phyloP scores from a whole-genome alignment of 305 asterid species.

The Solanum hybrid region DNA sequence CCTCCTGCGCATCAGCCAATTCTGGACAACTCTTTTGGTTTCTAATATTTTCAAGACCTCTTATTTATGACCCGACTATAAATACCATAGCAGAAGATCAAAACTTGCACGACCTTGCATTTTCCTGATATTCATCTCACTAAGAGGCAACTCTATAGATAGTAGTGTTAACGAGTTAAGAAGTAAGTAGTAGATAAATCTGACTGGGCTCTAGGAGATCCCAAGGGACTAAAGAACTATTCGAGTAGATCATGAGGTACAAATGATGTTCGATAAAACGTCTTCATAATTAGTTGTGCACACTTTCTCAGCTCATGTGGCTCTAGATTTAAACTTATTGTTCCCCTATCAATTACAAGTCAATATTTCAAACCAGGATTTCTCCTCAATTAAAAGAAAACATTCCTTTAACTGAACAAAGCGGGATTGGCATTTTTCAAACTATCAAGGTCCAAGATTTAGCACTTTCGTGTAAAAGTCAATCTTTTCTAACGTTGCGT shows the following conservation, averaged over 20 bases:
- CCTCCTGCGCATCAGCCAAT: background rate
- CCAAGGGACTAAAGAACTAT: background rate
- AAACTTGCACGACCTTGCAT: background rate
- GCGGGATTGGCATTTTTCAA: background rate
- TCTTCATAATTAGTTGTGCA: background rate
- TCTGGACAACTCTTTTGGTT: background rate
- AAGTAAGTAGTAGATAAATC: background rate
- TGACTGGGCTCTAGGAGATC: background rate
- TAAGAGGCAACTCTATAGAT: background rate
- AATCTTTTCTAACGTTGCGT: background rate
- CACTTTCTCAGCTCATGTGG: background rate
- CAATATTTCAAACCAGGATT: background rate
- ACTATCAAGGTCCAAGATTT: background rate
- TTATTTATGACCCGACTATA: background rate
- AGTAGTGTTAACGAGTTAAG: background rate
- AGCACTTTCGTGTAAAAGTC: background rate
- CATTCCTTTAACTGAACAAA: background rate
- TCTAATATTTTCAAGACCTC: background rate
- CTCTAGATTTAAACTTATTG: background rate
- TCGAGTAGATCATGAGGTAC: background rate
- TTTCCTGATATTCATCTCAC: background rate
- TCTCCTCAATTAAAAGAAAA: background rate
- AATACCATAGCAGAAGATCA: background rate
- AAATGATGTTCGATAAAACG: background rate
- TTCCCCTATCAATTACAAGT: background rate